A percentile compares a stretch with the other conserved stretches of the same genome.
These are phyloP conservation scores for Phytophthora fragariae DNA, from an alignment of 352 stramenopile species.

Conservation along the genomic window DNA sequence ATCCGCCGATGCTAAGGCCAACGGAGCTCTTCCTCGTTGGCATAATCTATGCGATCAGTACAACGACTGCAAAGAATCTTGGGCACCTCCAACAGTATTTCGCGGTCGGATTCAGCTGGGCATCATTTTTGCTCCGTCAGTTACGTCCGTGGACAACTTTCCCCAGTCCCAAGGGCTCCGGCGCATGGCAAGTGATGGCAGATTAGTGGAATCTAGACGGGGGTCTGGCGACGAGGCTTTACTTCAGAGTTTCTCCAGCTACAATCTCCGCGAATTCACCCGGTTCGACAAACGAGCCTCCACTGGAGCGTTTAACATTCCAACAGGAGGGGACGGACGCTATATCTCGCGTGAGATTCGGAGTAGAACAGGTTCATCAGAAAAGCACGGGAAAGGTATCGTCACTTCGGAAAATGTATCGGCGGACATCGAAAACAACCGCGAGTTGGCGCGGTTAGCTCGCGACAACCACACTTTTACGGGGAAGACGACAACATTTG, in stretches of 20 bases:
- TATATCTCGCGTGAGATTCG: constrained; percentile 46
- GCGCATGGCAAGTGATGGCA: constrained; percentile 46
- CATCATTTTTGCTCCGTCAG: constrained; percentile 80
- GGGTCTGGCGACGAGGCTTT: constrained; percentile 56
- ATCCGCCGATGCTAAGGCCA: constrained; percentile 84
- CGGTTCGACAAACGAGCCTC: constrained; percentile 48
- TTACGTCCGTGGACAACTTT: constrained; percentile 58
- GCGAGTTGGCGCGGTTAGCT: constrained; percentile 46
- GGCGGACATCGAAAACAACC: constrained; percentile 29
- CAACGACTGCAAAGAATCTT: constrained; percentile 88
- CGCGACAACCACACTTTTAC: constrained; percentile 76
- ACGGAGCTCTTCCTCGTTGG: constrained; percentile 80
- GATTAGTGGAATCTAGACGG: constrained; percentile 33
- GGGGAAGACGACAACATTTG: constrained; percentile 73
- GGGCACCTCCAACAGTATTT: constrained; percentile 85
- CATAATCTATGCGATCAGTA: constrained; percentile 91
- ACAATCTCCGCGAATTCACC: constrained; percentile 67
- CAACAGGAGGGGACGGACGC: constrained; percentile 21
- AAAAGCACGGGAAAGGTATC: constrained; percentile 19
- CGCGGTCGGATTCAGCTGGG: constrained; percentile 77
- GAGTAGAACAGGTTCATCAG: constrained; percentile 32
- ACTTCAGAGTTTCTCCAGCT: constrained; percentile 62
- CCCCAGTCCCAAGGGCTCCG: constrained; percentile 57
- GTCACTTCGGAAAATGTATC: constrained; percentile 18
- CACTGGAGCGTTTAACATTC: constrained; percentile 34